phyloP scores from a whole-genome alignment of 2,329 filamentous ascomycete species.

The Penicillium sp. region DNA sequence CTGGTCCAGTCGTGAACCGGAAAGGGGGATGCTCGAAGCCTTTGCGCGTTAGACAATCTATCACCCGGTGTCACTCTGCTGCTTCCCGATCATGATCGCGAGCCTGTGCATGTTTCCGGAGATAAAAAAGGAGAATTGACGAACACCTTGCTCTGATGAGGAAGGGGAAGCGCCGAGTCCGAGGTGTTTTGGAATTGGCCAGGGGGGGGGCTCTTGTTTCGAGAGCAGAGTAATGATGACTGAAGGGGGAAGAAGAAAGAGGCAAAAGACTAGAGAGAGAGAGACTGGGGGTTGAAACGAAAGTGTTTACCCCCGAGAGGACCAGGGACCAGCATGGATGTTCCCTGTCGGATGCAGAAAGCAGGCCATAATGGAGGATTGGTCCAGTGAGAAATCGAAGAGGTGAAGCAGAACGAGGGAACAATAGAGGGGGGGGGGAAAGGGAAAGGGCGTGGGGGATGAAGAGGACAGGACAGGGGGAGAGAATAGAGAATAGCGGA shows the following conservation, averaged over 20 bases:
- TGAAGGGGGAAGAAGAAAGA: not conserved
- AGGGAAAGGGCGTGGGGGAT: not conserved
- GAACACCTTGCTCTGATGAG: conserved; percentile 4
- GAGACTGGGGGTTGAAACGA: not conserved
- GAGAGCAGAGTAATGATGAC: not conserved
- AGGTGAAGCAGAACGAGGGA: not conserved
- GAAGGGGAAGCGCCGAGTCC: conserved; percentile 24
- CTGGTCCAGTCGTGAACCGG: conserved; percentile 27
- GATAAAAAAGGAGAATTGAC: conserved; percentile 1
- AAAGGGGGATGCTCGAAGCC: conserved; percentile 24
- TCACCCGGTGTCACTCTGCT: conserved; percentile 34
- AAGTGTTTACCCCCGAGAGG: conserved; percentile 6
- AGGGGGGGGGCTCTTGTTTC: conserved; percentile 6
- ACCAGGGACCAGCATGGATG: conserved; percentile 21
- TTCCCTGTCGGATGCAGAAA: conserved; percentile 22
- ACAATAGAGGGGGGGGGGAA: not conserved
- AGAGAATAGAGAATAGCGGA: not conserved
- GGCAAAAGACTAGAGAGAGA: not conserved
- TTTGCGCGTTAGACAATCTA: conserved; percentile 29
- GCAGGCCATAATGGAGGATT: conserved; percentile 12
- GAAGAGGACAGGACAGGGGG: not conserved
- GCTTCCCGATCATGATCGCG: conserved; percentile 29
- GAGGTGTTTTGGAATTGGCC: conserved; percentile 29
- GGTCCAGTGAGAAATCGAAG: conserved; percentile 10
- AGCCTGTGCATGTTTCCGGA: conserved; percentile 19